A percentile compares a stretch with the other conserved stretches of the same genome.
Conservation (phyloP, 2,329 filamentous ascomycete species). For the Phaeosphaeria sp. region DNA sequence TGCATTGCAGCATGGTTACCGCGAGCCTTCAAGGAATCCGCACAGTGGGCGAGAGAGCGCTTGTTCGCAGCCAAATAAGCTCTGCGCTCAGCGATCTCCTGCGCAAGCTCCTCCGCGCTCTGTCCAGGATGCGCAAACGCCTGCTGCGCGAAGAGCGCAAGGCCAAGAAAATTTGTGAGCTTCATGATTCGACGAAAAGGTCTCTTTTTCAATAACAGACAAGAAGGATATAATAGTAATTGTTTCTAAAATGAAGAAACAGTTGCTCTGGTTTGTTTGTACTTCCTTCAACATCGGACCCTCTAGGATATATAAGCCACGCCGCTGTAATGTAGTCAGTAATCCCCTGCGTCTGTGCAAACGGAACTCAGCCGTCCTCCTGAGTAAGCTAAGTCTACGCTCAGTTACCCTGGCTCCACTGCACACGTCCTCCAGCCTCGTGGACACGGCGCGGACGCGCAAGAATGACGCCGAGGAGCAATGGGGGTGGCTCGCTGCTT, state of each 20-base stretch:
- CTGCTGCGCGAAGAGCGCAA: constrained; percentile 35
- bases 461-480: neutral
- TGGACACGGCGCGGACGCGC: neutral
- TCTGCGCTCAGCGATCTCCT: constrained; percentile 45
- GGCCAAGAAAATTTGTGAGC: constrained; percentile 31
- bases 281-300: neutral
- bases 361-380: neutral
- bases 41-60: constrained; percentile 52
- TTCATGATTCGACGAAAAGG: constrained; percentile 24
- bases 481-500: neutral
- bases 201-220: no score
- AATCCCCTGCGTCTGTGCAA: neutral
- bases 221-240: neutral
- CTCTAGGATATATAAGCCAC: neutral
- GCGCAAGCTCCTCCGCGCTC: constrained; percentile 37
- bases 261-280: neutral
- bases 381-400: neutral
- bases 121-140: constrained; percentile 50
- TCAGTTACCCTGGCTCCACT: neutral
- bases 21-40: constrained; percentile 48
- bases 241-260: neutral
- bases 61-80: constrained; percentile 45
- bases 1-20: constrained; percentile 52
- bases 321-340: neutral
- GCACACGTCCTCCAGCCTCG: neutral